Conservation (phyloP, 2,329 filamentous ascomycete genomes). For the Emmonsiellopsis sp. region DNA sequence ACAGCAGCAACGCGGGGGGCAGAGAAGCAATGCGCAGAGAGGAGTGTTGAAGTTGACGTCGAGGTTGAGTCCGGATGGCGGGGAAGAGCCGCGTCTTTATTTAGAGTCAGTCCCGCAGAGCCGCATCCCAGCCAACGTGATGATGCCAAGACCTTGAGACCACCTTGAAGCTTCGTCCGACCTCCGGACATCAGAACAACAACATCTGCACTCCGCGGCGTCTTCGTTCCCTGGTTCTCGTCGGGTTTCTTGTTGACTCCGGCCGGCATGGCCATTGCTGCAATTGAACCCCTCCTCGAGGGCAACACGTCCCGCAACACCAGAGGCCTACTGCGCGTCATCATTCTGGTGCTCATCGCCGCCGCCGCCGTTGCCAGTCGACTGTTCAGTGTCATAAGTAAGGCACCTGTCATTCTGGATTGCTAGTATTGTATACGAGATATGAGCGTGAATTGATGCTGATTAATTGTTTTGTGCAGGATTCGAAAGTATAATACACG, state of each 20-base stretch:
- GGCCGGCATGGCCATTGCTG: conserved; percentile 18
- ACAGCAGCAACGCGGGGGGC: background rate
- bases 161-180: conserved; percentile 29
- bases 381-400: conserved; percentile 96
- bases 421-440: conserved; percentile 3
- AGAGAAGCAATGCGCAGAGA: background rate
- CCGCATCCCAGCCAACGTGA: background rate
- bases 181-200: background rate
- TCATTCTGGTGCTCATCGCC: conserved; percentile 87
- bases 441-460: conserved; percentile 16
- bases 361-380: conserved; percentile 85
- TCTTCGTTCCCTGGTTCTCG: conserved; percentile 17
- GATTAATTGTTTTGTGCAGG: conserved; percentile 41
- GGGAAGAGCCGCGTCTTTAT: background rate
- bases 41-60: background rate
- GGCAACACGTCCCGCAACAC: conserved; percentile 72
- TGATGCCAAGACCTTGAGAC: conserved; percentile 33
- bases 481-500: conserved; percentile 99
- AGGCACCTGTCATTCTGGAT: conserved; percentile 22
- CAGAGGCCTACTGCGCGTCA: conserved; percentile 72
- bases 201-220: conserved; percentile 1
- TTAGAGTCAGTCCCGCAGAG: conserved; percentile 9
- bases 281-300: conserved; percentile 56
- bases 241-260: conserved; percentile 20
- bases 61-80: background rate